Conservation (phyloP, 306 rosid species). For the Cucumis melo region DNA sequence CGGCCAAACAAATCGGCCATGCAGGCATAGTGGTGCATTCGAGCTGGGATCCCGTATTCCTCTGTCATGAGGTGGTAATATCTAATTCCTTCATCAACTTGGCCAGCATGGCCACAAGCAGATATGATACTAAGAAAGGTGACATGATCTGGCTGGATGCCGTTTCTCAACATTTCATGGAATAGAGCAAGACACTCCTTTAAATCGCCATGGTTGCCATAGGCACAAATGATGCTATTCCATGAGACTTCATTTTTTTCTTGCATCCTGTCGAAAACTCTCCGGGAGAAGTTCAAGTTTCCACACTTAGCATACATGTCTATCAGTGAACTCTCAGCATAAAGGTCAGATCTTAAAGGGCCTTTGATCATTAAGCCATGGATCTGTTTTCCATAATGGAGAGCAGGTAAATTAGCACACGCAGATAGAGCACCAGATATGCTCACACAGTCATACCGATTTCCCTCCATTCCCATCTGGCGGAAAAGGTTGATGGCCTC, state of each 20-base stretch:
- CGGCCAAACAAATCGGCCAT: constrained; percentile 73
- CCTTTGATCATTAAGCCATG: constrained; percentile 49
- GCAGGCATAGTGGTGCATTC: constrained; percentile 69
- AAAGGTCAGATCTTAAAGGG: constrained; percentile 31
- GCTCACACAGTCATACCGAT: constrained; percentile 46
- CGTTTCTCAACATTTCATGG: constrained; percentile 40
- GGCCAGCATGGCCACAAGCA: constrained; percentile 75
- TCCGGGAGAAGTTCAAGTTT: constrained; percentile 35
- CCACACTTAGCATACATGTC: constrained; percentile 89
- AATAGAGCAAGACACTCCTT: constrained; percentile 43
- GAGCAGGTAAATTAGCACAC: constrained; percentile 51
- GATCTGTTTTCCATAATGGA: constrained; percentile 52
- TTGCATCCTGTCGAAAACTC: constrained; percentile 48
- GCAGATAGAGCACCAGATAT: constrained; percentile 60
- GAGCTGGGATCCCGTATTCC: constrained; percentile 43
- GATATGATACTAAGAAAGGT: constrained; percentile 70
- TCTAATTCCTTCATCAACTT: constrained; percentile 40
- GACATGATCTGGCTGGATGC: constrained; percentile 60
- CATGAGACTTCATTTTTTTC: constrained; percentile 70
- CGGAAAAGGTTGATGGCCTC: constrained; percentile 50
- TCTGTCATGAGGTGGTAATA: constrained; percentile 53
- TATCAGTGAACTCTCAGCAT: constrained; percentile 48
- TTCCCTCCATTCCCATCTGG: constrained; percentile 50
- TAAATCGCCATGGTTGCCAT: constrained; percentile 54
- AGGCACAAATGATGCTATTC: constrained; percentile 71